Base-by-base conservation (phyloP, 306 rosid genomes). In the Prosopis cineraria region DNA sequence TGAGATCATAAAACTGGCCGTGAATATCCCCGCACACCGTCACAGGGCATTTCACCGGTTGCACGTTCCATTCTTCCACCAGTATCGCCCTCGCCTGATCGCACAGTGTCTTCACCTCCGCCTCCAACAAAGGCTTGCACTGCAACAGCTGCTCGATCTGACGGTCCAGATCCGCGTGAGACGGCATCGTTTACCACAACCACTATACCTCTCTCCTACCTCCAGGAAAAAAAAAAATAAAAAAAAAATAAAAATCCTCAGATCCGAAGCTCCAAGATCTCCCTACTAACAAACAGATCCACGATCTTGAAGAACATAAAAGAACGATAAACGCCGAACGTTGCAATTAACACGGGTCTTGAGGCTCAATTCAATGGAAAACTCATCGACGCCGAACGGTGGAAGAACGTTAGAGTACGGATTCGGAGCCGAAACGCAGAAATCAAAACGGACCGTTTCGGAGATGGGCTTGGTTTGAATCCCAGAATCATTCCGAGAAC, bases 31-130 rank as follows among this genome's bases (percentile, higher is more conserved):
- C 98, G 40, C 98, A 94, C 30, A 94, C 98, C 62, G 98, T 94
- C 64, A 94, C 96, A 13, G 98, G 98, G 63, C 98, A 94, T 89
- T 94, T 94, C 62, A 94, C 98, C 63, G 98, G 97, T 66, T 94
- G 98, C 22, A 94, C 98, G 90, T 94, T 94, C 97, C 96, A 91
- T 86, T 94, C 98, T 83, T 94, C 98, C 25, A 94, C 98, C 34
- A 94, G 90, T 73, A 94, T 82, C 83, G 96, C 93, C 75, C 94
- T 84, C 9, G 97, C 92, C 71, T 86, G 90, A 78, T 89, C 88
- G 83, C 92, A 89, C 22, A 89, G 81, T 7, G 58, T 78, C 78
- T 86, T 89, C 78, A 89, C 90, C 84, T 89, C 92, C 64, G 84
- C 45, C 77, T 86, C 90, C 10, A 86, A 0, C 30, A 89, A 72